These are phyloP conservation scores for Clavariopsis aquatica DNA, from an alignment of 495 filamentous ascomycete species.

Conservation along the genomic window DNA sequence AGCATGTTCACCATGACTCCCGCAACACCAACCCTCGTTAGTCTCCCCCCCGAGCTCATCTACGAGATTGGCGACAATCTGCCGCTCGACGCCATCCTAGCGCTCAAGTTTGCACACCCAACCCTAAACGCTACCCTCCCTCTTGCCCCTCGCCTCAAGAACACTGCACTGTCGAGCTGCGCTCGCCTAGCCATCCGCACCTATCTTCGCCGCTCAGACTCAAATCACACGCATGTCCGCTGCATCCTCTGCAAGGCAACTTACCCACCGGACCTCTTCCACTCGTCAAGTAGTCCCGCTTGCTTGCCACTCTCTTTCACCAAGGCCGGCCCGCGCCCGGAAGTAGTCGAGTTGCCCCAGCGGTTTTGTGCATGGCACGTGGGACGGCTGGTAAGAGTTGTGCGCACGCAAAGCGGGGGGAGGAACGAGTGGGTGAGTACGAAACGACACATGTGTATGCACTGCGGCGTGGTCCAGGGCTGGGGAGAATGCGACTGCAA, in stretches of 20 bases:
- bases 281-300: slow-evolving; percentile 22
- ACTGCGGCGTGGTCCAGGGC: slow-evolving; percentile 31
- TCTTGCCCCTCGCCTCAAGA: not conserved
- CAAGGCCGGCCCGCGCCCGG: not conserved
- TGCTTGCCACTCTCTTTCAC: slow-evolving; percentile 13
- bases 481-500: slow-evolving; percentile 30
- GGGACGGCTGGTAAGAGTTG: slow-evolving; percentile 19
- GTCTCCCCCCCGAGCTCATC: slow-evolving; percentile 33
- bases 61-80: slow-evolving; percentile 31
- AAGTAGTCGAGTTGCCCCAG: slow-evolving; percentile 19
- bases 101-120: slow-evolving; percentile 27
- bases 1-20: slow-evolving; percentile 2
- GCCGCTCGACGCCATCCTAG: slow-evolving; percentile 23
- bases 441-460: slow-evolving; percentile 33
- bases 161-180: slow-evolving; percentile 2
- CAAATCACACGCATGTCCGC: slow-evolving; percentile 13
- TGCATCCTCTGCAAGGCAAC: slow-evolving; percentile 35
- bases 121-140: slow-evolving; percentile 13
- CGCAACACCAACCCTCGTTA: slow-evolving; percentile 1
- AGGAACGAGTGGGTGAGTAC: slow-evolving; percentile 34
- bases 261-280: slow-evolving; percentile 26
- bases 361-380: slow-evolving; percentile 30
- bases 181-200: slow-evolving; percentile 29
- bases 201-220: slow-evolving; percentile 13
- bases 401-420: slow-evolving; percentile 7